A percentile compares a stretch with the other conserved stretches of the same genome.
Conservation (phyloP, 1,284 basidiomycete genomes). For the Leccinum solheimii region DNA sequence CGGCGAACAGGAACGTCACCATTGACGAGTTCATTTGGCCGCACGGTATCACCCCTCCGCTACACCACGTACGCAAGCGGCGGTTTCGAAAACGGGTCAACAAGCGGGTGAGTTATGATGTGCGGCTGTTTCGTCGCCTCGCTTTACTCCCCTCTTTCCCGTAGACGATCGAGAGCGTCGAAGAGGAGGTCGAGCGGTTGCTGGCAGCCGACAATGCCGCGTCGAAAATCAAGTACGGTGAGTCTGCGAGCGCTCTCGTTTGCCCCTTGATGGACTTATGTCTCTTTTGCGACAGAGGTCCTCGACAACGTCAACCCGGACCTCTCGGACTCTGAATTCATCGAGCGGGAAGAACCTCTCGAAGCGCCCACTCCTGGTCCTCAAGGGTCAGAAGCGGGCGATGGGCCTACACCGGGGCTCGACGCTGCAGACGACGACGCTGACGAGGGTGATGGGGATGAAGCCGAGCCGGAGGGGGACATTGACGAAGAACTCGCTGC, state of each 20-base stretch:
- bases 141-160: slow-evolving; percentile 4
- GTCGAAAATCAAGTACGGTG: slow-evolving; percentile 76
- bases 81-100: slow-evolving; percentile 91
- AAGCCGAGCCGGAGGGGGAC: slow-evolving; percentile 57
- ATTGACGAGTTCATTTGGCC: slow-evolving; percentile 98
- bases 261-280: neutral
- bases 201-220: slow-evolving; percentile 86
- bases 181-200: slow-evolving; percentile 93
- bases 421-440: slow-evolving; percentile 61
- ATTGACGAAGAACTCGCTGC: slow-evolving; percentile 80
- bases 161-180: slow-evolving; percentile 94
- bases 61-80: slow-evolving; percentile 89
- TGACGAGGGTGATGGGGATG: slow-evolving; percentile 60
- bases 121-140: neutral
- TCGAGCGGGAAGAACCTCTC: slow-evolving; percentile 63
- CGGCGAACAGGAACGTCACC: slow-evolving; percentile 71
- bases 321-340: slow-evolving; percentile 82
- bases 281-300: slow-evolving; percentile 49
- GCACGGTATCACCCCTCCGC: slow-evolving; percentile 93
- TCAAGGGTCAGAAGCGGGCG: slow-evolving; percentile 59
- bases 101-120: slow-evolving; percentile 56
- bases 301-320: slow-evolving; percentile 85
- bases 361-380: slow-evolving; percentile 66
- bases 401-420: slow-evolving; percentile 53
- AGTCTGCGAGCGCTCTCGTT: slow-evolving; percentile 13